A percentile compares a stretch with the other conserved stretches of the same genome.
Conservation (phyloP, 106 monocot genomes). For the Acanthochlamys bracteata region DNA sequence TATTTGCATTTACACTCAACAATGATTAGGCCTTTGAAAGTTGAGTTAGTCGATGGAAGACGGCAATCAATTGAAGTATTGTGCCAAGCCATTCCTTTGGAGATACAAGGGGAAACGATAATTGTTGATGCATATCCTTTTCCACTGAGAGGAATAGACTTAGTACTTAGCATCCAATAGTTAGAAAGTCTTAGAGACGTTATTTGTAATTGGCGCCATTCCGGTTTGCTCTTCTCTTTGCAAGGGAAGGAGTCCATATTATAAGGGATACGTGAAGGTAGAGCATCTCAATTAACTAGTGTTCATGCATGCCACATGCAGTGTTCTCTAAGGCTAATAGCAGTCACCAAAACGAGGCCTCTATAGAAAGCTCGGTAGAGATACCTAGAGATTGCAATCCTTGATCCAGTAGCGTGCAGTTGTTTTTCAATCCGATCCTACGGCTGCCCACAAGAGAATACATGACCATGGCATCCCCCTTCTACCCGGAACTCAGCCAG, state of each 20-base stretch:
- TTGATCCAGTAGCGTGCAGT: no score
- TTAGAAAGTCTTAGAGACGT: background rate
- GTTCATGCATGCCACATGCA: no score
- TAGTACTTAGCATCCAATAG: background rate
- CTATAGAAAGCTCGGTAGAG: no score
- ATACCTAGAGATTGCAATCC: no score
- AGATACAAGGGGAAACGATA: background rate
- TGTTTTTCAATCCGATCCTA: background rate
- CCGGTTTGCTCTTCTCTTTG: background rate
- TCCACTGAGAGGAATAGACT: background rate
- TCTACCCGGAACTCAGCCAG: background rate
- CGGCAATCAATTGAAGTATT: no score
- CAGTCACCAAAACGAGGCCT: no score
- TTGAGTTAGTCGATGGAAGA: background rate
- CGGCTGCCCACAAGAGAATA: background rate
- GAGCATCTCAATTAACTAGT: no score
- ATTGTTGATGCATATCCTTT: background rate
- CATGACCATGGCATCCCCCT: constrained; percentile 2
- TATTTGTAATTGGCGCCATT: background rate
- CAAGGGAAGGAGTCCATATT: background rate
- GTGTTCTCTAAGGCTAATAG: no score
- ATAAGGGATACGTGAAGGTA: background rate
- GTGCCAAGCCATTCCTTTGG: no score
- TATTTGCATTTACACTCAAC: background rate
- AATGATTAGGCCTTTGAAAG: background rate